Conservation (phyloP, 257 asterid genomes). For the Przewalskia tangutica region DNA sequence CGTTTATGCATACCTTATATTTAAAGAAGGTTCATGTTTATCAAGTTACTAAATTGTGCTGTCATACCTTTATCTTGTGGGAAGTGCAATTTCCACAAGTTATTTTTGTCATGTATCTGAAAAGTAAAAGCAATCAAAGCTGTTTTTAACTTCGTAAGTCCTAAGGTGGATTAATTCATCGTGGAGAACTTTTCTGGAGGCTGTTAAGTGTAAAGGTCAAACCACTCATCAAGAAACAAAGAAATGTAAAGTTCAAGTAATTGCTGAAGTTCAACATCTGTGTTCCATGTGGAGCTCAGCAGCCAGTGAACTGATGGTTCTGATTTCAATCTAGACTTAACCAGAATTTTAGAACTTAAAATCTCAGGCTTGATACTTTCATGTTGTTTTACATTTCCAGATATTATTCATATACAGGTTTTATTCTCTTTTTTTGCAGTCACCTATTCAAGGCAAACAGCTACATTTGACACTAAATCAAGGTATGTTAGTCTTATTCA, state of each 20-base stretch:
- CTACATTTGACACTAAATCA: slow-evolving; percentile 33
- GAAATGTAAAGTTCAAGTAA: neutral
- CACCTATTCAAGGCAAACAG: slow-evolving; percentile 37
- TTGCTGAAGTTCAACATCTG: neutral
- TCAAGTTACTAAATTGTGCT: neutral
- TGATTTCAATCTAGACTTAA: neutral
- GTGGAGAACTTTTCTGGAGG: neutral
- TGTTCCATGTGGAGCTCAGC: neutral
- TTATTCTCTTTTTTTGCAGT: slow-evolving; percentile 29
- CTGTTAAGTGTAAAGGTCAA: neutral
- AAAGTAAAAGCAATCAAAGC: neutral
- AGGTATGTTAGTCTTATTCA: slow-evolving; percentile 33
- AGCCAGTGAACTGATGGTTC: neutral
- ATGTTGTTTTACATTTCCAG: neutral
- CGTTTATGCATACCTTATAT: neutral
- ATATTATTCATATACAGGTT: neutral
- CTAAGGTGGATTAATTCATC: neutral
- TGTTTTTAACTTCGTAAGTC: neutral
- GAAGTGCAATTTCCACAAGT: neutral
- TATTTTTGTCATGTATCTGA: neutral
- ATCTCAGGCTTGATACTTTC: neutral
- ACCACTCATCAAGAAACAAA: neutral
- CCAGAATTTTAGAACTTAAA: neutral
- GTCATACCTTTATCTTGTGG: neutral
- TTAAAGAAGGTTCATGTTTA: neutral